These are phyloP conservation scores for Sporobolomyces phaffii DNA, from an alignment of 768 basidiomycete species.

Conservation along the genomic window DNA sequence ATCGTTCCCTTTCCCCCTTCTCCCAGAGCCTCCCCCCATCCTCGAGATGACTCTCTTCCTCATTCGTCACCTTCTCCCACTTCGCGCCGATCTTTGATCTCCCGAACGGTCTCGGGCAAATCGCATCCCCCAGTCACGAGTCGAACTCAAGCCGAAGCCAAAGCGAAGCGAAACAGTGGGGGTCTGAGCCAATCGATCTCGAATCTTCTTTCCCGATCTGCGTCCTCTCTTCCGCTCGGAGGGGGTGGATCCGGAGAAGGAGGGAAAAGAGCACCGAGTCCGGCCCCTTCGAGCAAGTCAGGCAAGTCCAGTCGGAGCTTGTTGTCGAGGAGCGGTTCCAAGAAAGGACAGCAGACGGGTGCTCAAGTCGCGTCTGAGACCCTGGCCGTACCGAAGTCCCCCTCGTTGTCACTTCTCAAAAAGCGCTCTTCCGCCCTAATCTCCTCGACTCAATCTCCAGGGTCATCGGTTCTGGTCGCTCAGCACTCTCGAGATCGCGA, in stretches of 20 bases:
- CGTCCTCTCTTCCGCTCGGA: constrained; percentile 13
- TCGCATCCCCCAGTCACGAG: constrained; percentile 22
- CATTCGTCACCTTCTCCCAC: not conserved
- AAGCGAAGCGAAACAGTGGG: constrained; percentile 1
- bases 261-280: constrained; percentile 19
- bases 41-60: not conserved
- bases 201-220: constrained; percentile 15
- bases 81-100: not conserved
- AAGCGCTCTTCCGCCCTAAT: not conserved
- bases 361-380: not conserved
- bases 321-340: not conserved
- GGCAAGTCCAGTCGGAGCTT: constrained; percentile 14
- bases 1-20: constrained; percentile 30
- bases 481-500: no score
- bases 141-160: constrained; percentile 13
- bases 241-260: not conserved
- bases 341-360: not conserved
- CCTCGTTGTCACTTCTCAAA: constrained; percentile 8
- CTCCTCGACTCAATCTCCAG: not conserved
- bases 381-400: not conserved
- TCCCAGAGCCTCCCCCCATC: not conserved
- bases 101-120: constrained; percentile 11
- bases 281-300: constrained; percentile 17
- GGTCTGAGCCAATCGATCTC: constrained; percentile 10
- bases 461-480: no score